phyloP scores from a whole-genome alignment of 2,329 filamentous ascomycete species.

The Lachnellula subtilissima region DNA sequence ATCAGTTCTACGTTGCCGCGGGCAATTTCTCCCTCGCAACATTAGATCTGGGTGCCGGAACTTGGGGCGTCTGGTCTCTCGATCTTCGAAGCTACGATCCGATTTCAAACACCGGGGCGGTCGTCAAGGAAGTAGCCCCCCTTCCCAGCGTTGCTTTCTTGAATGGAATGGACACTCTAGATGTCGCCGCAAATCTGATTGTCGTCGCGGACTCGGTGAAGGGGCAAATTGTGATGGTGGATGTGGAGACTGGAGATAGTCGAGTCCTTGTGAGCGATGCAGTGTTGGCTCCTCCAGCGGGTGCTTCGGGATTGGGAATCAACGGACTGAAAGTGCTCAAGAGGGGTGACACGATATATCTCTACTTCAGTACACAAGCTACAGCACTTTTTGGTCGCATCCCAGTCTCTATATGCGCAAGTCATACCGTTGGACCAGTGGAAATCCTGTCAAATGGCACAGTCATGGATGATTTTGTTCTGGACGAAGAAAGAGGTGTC shows the following conservation, averaged over 20 bases:
- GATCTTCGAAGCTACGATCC: slow-evolving; percentile 6
- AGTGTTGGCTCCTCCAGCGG: slow-evolving; percentile 15
- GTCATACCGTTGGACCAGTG: slow-evolving; percentile 5
- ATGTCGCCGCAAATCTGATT: slow-evolving; percentile 10
- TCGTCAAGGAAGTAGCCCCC: slow-evolving; percentile 10
- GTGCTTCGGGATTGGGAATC: slow-evolving; percentile 3
- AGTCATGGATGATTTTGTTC: slow-evolving; percentile 13
- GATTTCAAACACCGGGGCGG: background rate
- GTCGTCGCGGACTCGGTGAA: slow-evolving; percentile 25
- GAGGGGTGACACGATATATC: slow-evolving; percentile 1
- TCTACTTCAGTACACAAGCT: slow-evolving; percentile 15
- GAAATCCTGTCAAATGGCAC: slow-evolving; percentile 9
- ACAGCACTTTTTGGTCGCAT: slow-evolving; percentile 14
- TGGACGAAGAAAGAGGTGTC: slow-evolving; percentile 4
- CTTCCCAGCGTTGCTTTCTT: slow-evolving; percentile 20
- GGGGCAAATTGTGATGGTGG: slow-evolving; percentile 26
- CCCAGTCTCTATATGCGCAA: slow-evolving; percentile 7
- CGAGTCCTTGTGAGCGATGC: slow-evolving; percentile 18
- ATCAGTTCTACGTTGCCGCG: slow-evolving; percentile 28
- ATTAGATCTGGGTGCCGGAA: background rate
- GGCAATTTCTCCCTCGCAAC: slow-evolving; percentile 13
- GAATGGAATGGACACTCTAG: slow-evolving; percentile 24
- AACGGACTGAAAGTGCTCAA: slow-evolving; percentile 13
- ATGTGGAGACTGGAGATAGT: slow-evolving; percentile 20
- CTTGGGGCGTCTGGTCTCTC: slow-evolving; percentile 19